These are phyloP conservation scores for Aspergillus sp. DNA, from an alignment of 2,329 filamentous ascomycete genomes.

Conservation along the genomic window DNA sequence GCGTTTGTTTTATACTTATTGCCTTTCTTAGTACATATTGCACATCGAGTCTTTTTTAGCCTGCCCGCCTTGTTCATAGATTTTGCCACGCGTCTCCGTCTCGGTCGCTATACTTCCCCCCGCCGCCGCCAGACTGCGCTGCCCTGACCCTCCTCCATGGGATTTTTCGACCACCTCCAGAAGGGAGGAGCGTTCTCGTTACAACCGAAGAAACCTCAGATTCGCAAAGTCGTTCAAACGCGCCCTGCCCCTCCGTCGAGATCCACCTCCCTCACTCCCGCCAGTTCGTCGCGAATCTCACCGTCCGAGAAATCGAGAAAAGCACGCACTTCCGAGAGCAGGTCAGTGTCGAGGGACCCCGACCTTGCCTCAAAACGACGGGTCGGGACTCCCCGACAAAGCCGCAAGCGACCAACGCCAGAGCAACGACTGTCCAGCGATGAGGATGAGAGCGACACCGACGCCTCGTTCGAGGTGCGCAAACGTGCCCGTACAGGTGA, in stretches of 20 bases:
- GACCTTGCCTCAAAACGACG: slow-evolving; percentile 32
- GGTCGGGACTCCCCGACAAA: slow-evolving; percentile 30
- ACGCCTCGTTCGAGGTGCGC: slow-evolving; percentile 41
- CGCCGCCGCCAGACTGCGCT: slow-evolving; percentile 7
- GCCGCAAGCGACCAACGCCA: slow-evolving; percentile 39
- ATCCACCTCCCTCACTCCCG: slow-evolving; percentile 26
- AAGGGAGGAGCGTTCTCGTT: slow-evolving; percentile 44
- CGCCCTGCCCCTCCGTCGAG: slow-evolving; percentile 31
- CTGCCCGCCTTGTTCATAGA: slow-evolving; percentile 5
- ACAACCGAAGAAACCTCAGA: slow-evolving; percentile 42
- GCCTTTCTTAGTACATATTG: slow-evolving; percentile 17
- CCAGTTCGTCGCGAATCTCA: slow-evolving; percentile 19
- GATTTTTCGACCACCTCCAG: slow-evolving; percentile 47
- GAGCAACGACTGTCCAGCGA: slow-evolving; percentile 42
- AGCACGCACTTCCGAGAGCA: slow-evolving; percentile 23
- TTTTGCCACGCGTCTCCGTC: slow-evolving; percentile 4
- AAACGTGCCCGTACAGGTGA: slow-evolving; percentile 44
- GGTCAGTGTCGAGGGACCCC: slow-evolving; percentile 31
- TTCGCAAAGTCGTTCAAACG: slow-evolving; percentile 43
- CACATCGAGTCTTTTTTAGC: slow-evolving; percentile 2
- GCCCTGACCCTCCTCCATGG: slow-evolving; percentile 30
- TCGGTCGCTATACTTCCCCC: slow-evolving; percentile 5
- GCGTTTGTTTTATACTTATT: neutral
- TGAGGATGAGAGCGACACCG: slow-evolving; percentile 43
- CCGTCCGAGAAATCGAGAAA: slow-evolving; percentile 24